A percentile compares a stretch with the other conserved stretches of the same genome.
These are phyloP conservation scores for Sonneratia alba DNA, from an alignment of 345 rosid genomes.

Conservation along the genomic window DNA sequence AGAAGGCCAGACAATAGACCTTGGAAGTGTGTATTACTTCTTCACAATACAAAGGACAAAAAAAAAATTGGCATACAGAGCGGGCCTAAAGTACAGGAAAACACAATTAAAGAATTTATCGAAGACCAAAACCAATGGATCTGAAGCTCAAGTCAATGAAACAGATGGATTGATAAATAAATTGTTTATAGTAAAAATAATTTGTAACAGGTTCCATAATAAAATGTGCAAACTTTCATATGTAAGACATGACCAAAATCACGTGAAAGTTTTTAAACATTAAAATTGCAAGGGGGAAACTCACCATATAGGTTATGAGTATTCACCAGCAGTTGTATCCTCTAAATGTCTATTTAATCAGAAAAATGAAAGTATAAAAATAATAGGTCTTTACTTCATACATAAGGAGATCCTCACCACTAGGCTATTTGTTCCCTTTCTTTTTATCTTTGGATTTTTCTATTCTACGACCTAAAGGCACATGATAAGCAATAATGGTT, in stretches of 20 bases:
- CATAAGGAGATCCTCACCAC: constrained; percentile 54
- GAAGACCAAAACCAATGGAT: no score
- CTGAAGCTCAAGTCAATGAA: no score
- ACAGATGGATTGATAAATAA: no score
- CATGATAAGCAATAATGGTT: no score
- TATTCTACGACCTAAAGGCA: no score
- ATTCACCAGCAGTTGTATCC: background rate
- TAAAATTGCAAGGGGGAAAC: background rate
- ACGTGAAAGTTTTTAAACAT: background rate
- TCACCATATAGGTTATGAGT: background rate
- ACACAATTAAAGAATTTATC: no score
- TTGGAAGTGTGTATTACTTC: background rate
- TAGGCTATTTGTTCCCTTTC: constrained; percentile 59
- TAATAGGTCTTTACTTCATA: background rate
- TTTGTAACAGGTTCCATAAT: background rate
- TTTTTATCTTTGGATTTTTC: no score
- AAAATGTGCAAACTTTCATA: background rate
- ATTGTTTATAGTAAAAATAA: no score
- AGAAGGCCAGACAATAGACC: no score
- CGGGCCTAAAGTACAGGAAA: no score
- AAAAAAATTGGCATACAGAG: no score
- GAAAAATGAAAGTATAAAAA: constrained; percentile 8
- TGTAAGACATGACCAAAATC: background rate
- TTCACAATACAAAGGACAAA: no score
- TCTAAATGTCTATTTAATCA: background rate